Conservation (phyloP, 495 filamentous ascomycete species). For the Penicillium ochrochloron region DNA sequence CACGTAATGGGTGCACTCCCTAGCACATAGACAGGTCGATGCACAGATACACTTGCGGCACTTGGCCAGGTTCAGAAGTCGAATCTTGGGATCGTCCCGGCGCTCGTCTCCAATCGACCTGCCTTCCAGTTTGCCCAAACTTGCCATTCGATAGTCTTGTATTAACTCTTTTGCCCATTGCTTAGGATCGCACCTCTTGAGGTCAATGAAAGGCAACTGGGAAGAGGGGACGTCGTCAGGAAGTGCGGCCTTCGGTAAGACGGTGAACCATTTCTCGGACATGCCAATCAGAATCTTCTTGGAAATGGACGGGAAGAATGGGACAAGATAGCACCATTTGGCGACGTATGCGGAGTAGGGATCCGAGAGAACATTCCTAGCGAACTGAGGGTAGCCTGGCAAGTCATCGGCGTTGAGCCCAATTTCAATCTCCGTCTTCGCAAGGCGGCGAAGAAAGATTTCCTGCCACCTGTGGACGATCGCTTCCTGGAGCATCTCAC, state of each 20-base stretch:
- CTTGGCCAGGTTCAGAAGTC: conserved; percentile 31
- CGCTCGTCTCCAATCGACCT: conserved; percentile 42
- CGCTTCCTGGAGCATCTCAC: conserved; percentile 26
- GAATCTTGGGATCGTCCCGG: conserved; percentile 26
- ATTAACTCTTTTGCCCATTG: conserved; percentile 34
- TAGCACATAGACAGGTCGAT: conserved; percentile 37
- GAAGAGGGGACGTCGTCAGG: conserved; percentile 21
- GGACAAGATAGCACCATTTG: conserved; percentile 38
- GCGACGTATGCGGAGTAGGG: conserved; percentile 26
- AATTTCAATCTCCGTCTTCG: conserved; percentile 7
- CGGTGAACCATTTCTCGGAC: conserved; percentile 43
- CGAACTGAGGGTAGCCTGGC: conserved; percentile 40
- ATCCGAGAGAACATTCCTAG: conserved; percentile 26
- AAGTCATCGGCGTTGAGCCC: conserved; percentile 30
- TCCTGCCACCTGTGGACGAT: conserved; percentile 36
- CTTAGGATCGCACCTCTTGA: conserved; percentile 15
- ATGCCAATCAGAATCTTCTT: conserved; percentile 32
- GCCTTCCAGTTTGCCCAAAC: conserved; percentile 40
- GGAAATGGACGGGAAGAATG: conserved; percentile 34
- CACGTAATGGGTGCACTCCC: conserved; percentile 35
- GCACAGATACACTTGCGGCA: conserved; percentile 44
- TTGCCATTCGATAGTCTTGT: conserved; percentile 35
- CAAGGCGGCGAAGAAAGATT: conserved; percentile 28
- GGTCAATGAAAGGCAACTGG: conserved; percentile 36
- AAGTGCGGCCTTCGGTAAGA: conserved; percentile 23